Evolutionary conservation across 257 asterid species (phyloP), one percentile per base, ranked within the genome.

Genomic region (Sherardia arvensis): DNA sequence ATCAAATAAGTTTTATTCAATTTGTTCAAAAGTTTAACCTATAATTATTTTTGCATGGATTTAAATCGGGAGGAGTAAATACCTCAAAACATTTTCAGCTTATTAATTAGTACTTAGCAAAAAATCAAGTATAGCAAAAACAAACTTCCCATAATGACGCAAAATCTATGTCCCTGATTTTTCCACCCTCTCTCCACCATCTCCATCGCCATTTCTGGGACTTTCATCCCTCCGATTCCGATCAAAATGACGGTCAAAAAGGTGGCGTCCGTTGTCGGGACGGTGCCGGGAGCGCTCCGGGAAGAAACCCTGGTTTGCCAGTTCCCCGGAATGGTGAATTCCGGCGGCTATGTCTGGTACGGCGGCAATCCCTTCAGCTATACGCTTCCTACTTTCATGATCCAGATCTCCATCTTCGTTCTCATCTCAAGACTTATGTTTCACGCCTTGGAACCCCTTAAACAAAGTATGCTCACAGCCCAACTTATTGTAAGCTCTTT

Each of bases 391-490:
- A 56, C 76, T 12, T 2, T 76, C 4, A 22, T 86, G 40, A 68
- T 76, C 2, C 90, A 86, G 28, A 27, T 86, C 29, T 23, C 64
- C 49, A 2, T 69, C 54, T 72, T 83, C 57, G 53, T 73, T 51
- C 0, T 66, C 4, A 6, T 76, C 25, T 76, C 78, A 2, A 76
- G 75, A 74, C n/a, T 67, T 48, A 3, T 74, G 14, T 72, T 48
- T 68, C 7, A 53, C 63, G 21, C 76, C 60, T 47, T 83, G 61
- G 71, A 54, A 55, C 87, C 86, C 53, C 63, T 77, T 61, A 83
- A 80, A 65, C 90, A 83, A 68, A 80, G 87, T 53, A 68, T 73
- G 73, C 56, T 81, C 86, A 81, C 75, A 77, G 85, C 84, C 23
- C 87, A 85, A 66, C 84, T 85, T 61, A 65, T 83, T 27, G 88